These are phyloP conservation scores for Suhomyces prunicola DNA, from an alignment of 805 yeast species.

Conservation along the genomic window DNA sequence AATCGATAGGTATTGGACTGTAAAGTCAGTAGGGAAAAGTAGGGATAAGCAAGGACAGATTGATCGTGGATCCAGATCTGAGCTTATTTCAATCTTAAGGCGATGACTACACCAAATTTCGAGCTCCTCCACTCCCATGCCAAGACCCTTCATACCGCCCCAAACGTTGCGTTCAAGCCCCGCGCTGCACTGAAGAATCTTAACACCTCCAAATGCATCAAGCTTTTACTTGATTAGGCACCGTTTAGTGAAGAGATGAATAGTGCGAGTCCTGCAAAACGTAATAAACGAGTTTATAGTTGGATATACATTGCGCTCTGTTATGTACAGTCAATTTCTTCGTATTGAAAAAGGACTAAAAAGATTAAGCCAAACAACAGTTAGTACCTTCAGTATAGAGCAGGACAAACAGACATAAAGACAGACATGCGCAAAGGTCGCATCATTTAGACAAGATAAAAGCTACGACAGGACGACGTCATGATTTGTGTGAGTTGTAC, in stretches of 20 bases:
- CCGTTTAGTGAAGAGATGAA: not conserved
- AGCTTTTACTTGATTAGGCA: not conserved
- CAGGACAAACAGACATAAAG: not conserved
- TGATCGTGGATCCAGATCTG: not conserved
- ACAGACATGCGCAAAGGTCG: not conserved
- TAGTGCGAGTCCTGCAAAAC: not conserved
- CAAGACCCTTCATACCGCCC: not conserved
- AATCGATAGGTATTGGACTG: not conserved
- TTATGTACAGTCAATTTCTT: not conserved
- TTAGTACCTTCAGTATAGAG: not conserved
- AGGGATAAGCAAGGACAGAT: not conserved
- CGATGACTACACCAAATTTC: not conserved
- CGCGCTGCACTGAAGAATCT: not conserved
- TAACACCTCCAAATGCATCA: not conserved
- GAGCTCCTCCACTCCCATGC: not conserved
- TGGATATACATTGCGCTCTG: not conserved
- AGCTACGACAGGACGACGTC: not conserved
- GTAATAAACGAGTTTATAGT: not conserved
- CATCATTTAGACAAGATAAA: not conserved
- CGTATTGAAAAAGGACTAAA: not conserved
- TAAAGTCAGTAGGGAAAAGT: not conserved
- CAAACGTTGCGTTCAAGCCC: not conserved
- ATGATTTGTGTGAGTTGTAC: not conserved
- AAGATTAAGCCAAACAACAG: not conserved
- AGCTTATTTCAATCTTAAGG: not conserved